These are phyloP conservation scores for Stephania japonica DNA, from an alignment of 164 flowering plant species.

Conservation along the genomic window DNA sequence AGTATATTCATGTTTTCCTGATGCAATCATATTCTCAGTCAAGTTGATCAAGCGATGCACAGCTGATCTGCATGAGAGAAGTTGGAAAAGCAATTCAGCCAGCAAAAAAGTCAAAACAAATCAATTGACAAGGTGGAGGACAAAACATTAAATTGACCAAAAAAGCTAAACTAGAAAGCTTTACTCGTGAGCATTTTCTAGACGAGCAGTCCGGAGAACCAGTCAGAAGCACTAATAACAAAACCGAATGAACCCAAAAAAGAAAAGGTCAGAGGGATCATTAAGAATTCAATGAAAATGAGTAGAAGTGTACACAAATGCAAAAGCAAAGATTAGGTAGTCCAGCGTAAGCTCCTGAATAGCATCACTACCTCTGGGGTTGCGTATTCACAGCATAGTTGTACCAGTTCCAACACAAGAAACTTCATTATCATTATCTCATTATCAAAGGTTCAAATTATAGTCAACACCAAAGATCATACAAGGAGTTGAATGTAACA, in stretches of 20 bases:
- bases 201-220: conserved; percentile 73
- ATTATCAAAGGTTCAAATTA: neutral
- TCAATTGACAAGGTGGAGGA: neutral
- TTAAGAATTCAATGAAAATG: neutral
- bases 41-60: conserved; percentile 61
- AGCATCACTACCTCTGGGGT: conserved; percentile 44
- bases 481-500: neutral
- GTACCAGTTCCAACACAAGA: conserved; percentile 33
- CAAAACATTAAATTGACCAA: neutral
- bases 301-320: neutral
- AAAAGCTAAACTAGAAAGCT: conserved; percentile 5
- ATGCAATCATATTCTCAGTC: conserved; percentile 74
- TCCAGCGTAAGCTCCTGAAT: too few species aligned
- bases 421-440: neutral
- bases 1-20: conserved; percentile 23
- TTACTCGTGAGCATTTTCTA: conserved; percentile 77
- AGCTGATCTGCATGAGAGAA: conserved; percentile 49
- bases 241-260: neutral
- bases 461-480: neutral
- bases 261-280: neutral
- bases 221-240: conserved; percentile 55
- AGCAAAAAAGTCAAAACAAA: neutral
- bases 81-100: neutral
- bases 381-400: conserved; percentile 44
- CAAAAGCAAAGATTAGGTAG: neutral